Base-by-base conservation (phyloP, 805 yeast genomes). In the Tetrapisispora taiwanensis region DNA sequence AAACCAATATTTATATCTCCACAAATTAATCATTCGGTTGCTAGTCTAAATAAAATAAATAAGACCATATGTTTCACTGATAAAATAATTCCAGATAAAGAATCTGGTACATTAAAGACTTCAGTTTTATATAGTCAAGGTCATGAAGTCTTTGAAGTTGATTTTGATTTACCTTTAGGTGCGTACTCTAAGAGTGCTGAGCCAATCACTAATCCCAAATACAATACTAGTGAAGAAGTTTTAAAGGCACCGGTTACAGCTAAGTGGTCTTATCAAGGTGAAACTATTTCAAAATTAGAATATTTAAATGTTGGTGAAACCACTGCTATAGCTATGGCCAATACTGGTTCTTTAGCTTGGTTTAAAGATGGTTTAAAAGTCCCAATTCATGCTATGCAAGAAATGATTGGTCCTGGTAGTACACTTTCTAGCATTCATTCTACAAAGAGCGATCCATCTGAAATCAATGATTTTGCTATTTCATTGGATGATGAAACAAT, bases 341-440 rank as follows among this genome's bases (percentile, higher is more conserved):
- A 46, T 1, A 51, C 39, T 37, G 66, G 65, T n/a, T 54, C 63
- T 12, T 36, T 62, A 18, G 63, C 56, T n/a, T 59, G 65, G 63
- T 60, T 60, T 41, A 50, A 53, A 26, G 57, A 55, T 14, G 58
- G 49, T 4, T 39, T 50, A 28, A 54, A 50, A 27, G 49, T 46
- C 3, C 65, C 65, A 6, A 48, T 52, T 9, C 50, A 51, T 30
- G 47, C 50, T 4, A 44, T 55, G 52, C 52, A 48, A 38, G 58
- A 54, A 39, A 44, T 49, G n/a, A 49, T 52, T 42, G 54, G 59
- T 12, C 53, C 55, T 4, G 50, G 45, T 15, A 38, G 39, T 28
- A 34, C 42, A 28, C 31, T 24, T 9, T 44, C 45, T n/a, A 20
- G 30, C 6, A 24, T 41, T 20, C 43, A 39, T 24, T 5, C 35